Base-by-base conservation (phyloP, 2,329 filamentous ascomycete genomes). In the Truncatella angustata region DNA sequence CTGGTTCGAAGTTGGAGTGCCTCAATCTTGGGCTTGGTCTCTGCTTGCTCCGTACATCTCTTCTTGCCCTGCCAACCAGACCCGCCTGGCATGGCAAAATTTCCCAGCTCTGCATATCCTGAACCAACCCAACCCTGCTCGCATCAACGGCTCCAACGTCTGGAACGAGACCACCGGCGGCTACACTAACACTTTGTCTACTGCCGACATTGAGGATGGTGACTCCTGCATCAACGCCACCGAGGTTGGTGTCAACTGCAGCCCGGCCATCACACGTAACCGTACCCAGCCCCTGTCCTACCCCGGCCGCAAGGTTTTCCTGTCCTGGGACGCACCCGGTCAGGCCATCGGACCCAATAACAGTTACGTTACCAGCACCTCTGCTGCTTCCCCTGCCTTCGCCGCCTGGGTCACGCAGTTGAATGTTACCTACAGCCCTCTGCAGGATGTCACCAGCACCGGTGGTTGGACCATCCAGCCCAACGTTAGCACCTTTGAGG, bases 21-120 rank as follows among this genome's bases (percentile, higher is more conserved):
- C 89, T 0, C 90, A 95, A 67, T 90, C 86, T 0, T 95, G 90
- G 89, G 82, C 85, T 0, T 95, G 90, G 90, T 88, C 89, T 0
- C 77, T 90, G 20, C 76, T 94, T 4, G 89, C 90, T 0, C 90
- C 89, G 0, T 91, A 91, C 69, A 92, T 95, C 67, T 85, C 82
- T 32, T 86, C 79, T 4, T 95, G 90, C 67, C 90, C 90, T 0
- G 72, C 71, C 39, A 83, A 87, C 66, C 84, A 86, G 59, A 93
- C 88, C 1, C 83, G 88, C 5, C 75, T 95, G 26, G 79, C 84
- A 21, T 95, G 90, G 90, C 87, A 93, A 66, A 95, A 95, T 73
- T 92, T 90, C 73, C 90, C 90, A 0, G 78, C 81, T 0, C 72
- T 94, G 14, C 75, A 79, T 59, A 76, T 94, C 46, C 73, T 87